Conservation (phyloP, 1,284 basidiomycete species). For the Heterobasidion annosum region DNA sequence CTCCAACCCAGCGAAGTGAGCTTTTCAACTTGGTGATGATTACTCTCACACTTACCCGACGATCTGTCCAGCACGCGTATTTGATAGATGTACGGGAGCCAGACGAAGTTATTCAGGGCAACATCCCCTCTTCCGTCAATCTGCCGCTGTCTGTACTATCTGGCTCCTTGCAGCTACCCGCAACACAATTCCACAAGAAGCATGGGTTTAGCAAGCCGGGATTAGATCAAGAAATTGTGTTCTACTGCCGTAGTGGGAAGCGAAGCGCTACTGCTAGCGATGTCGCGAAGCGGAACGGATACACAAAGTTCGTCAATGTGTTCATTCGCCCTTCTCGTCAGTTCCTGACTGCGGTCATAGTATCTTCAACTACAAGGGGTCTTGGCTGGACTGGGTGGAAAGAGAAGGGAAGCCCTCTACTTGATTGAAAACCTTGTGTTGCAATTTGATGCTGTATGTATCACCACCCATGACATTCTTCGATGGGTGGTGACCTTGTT, state of each 20-base stretch:
- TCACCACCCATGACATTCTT: no score
- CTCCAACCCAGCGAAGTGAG: constrained; percentile 74
- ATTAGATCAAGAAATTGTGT: constrained; percentile 73
- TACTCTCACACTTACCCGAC: background rate
- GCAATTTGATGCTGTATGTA: background rate
- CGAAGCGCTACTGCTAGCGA: constrained; percentile 81
- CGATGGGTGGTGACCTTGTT: no score
- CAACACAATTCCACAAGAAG: constrained; percentile 55
- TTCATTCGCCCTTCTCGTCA: background rate
- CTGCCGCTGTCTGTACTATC: constrained; percentile 80
- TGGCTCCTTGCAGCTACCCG: constrained; percentile 56
- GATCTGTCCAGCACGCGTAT: constrained; percentile 54
- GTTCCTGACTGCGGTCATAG: constrained; percentile 27
- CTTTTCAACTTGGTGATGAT: constrained; percentile 7
- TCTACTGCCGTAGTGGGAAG: constrained; percentile 92
- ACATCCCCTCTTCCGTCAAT: constrained; percentile 93
- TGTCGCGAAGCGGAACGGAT: constrained; percentile 80
- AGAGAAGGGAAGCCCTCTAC: constrained; percentile 34
- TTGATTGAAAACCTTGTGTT: constrained; percentile 3
- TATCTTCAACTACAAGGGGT: constrained; percentile 82
- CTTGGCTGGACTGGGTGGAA: constrained; percentile 88
- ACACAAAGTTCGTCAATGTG: constrained; percentile 55
- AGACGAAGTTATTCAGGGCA: constrained; percentile 88
- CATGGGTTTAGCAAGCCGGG: constrained; percentile 84
- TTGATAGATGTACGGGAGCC: constrained; percentile 92